Base-by-base conservation (phyloP, 257 asterid genomes). In the Scutellaria baicalensis region DNA sequence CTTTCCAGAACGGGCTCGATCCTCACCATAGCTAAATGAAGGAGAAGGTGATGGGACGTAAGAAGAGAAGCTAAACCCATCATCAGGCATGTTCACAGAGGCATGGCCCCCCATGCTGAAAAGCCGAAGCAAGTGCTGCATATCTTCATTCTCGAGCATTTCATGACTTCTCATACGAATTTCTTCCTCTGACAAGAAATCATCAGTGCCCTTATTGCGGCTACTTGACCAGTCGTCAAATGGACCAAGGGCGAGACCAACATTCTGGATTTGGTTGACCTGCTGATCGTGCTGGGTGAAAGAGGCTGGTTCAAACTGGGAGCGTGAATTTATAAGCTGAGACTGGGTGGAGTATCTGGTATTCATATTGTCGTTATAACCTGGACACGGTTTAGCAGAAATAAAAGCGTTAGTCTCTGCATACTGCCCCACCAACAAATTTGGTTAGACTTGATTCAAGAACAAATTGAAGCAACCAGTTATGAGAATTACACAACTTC, bases 91-190 rank as follows among this genome's bases (percentile, higher is more conserved):
- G 65, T 81, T 83, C 5, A 78, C 84, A 7, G 87, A 63, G 18
- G 69, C 80, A 20, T 89, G 81, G 21, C 85, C 90, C 51, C 93
- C 96, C 95, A 93, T 87, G 86, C 92, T 93, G 89, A 89, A 93
- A 66, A 91, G 84, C 62, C 94, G 81, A 77, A 93, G 92, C 87
- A 93, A 79, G 73, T 93, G 94, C 81, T 91, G 97, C 96, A 93
- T 93, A 72, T 93, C 97, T 42, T 91, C 97, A 62, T 88, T 90
- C 72, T 87, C 97, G 16, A 91, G 96, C 86, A 93, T 84, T 75
- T 93, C 98, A 56, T 89, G 87, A 63, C 97, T 91, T 83, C 90
- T 89, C 75, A 91, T 72, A 11, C 99, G 96, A 23, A 93, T 93
- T 65, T 93, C 99, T 47, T 93, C 99, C 77, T 89, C 97, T 7